A percentile compares a stretch with the other conserved stretches of the same genome.
Evolutionary conservation across 129 eudicot species (phyloP).

Genomic region (Helianthus tuberosus): DNA sequence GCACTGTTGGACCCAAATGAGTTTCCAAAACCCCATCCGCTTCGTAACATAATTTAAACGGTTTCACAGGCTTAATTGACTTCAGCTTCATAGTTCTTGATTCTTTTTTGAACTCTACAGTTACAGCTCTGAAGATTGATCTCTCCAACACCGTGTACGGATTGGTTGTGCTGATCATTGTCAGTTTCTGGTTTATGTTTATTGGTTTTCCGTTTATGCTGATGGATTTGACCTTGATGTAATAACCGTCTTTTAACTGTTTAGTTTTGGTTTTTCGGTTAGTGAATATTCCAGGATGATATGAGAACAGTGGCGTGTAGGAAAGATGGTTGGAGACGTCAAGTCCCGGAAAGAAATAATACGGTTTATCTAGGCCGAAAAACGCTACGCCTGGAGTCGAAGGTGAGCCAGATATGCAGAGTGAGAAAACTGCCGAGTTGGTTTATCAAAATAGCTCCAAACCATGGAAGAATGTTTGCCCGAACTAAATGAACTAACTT

Average conservation of each 20-base stretch:
- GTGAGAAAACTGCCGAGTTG: constrained; percentile 34
- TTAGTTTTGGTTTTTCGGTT: constrained; percentile 1
- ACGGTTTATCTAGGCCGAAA: constrained; percentile 49
- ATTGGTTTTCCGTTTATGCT: constrained; percentile 47
- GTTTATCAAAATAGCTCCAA: too few species aligned
- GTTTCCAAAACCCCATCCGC: constrained; percentile 41
- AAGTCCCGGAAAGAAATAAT: constrained; percentile 49
- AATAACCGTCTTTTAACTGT: constrained; percentile 43
- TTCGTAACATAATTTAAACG: constrained; percentile 49
- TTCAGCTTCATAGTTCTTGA: constrained; percentile 47
- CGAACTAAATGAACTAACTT: too few species aligned
- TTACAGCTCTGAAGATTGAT: constrained; percentile 34
- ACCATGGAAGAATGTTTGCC: too few species aligned
- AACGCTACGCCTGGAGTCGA: constrained; percentile 75
- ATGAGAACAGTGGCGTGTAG: constrained; percentile 57
- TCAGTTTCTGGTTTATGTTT: constrained; percentile 15
- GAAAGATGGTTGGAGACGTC: constrained; percentile 48
- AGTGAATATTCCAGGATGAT: not conserved
- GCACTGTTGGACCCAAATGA: constrained; percentile 48
- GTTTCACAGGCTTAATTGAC: constrained; percentile 39
- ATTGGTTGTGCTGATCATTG: constrained; percentile 47
- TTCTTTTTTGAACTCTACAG: constrained; percentile 46
- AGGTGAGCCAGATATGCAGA: constrained; percentile 67
- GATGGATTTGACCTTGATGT: constrained; percentile 43
- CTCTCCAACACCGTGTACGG: constrained; percentile 51